Base-by-base conservation (phyloP, 495 filamentous ascomycete genomes). In the Tuber microsphaerosporum region DNA sequence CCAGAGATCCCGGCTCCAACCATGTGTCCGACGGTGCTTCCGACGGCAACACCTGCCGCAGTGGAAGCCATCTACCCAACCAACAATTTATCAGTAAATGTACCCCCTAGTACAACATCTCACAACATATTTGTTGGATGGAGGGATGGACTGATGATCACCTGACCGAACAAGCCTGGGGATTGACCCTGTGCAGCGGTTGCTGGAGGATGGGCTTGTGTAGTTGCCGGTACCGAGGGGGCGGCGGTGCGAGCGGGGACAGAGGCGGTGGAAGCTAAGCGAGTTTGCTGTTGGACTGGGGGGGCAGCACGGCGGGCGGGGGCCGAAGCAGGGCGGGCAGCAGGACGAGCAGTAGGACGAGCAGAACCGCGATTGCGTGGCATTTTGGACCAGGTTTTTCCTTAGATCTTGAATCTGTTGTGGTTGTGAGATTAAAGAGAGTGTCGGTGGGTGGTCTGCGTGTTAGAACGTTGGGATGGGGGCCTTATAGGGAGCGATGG, bases 1-100 rank as follows among this genome's bases (percentile, higher is more conserved):
- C 81, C 81, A 42, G 81, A 77, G 69, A 82, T 80, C 39, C 81
- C 81, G 73, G 81, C 92, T 82, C 93, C 93, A 84, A 98, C 89
- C 77, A 93, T 94, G 86, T 98, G 94, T 83, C 95, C 95, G 86
- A 99, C 92, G 37, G 93, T 92, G 72, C 93, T 95, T 76, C 95
- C 95, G 74, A 98, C 90, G 75, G 94, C 95, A 76, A 97, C 95
- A 89, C 95, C 95, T 90, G 92, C 92, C 80, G 92, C 92, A 71
- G 92, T 94, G 78, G 90, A 92, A 77, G 92, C 92, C 90, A 94
- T 94, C 87, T 81, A 75, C 45, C 31, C 70, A 69, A 34, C 26
- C 19, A 69, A 44, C 69, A 37, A 19, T 79, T 78, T 19, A 74
- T 69, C 65, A 78, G 56, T 20, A 37, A 44, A 39, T 19, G 44